A percentile compares a stretch with the other conserved stretches of the same genome.
phyloP scores from a whole-genome alignment of 805 yeast species.

The Nematodospora valgi region DNA sequence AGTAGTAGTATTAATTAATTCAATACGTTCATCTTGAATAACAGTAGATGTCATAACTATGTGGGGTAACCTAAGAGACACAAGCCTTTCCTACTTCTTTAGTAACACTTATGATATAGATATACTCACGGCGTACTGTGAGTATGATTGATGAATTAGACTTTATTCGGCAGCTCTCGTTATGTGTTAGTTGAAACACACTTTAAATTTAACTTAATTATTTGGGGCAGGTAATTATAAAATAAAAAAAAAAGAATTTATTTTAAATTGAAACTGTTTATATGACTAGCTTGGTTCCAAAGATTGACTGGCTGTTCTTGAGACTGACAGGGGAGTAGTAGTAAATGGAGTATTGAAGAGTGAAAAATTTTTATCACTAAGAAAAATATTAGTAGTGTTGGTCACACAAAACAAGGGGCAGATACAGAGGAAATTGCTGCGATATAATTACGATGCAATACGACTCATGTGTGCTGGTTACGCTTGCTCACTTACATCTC shows the following conservation, averaged over 20 bases:
- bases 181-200: constrained; percentile 8
- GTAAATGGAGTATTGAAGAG: not conserved
- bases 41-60: constrained; percentile 5
- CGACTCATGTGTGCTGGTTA: no score
- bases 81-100: not conserved
- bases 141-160: constrained; percentile 20
- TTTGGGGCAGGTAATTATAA: constrained; percentile 6
- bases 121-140: constrained; percentile 32
- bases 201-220: not conserved
- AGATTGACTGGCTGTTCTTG: not conserved
- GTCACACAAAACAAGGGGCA: no score
- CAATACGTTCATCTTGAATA: constrained; percentile 6
- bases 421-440: no score
- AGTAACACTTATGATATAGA: not conserved
- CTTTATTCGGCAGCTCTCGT: constrained; percentile 49
- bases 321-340: not conserved
- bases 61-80: constrained; percentile 3
- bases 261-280: not conserved
- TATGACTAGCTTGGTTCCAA: no score
- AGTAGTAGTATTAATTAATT: not conserved
- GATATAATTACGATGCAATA: no score
- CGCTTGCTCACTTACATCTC: no score
- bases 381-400: no score
- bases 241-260: constrained; percentile 1
- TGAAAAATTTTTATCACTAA: no score